Percentiles rank a stretch among this genome's conserved stretches.
Evolutionary conservation across 257 asterid species (phyloP).

Genomic region (Fraxinus anomala): DNA sequence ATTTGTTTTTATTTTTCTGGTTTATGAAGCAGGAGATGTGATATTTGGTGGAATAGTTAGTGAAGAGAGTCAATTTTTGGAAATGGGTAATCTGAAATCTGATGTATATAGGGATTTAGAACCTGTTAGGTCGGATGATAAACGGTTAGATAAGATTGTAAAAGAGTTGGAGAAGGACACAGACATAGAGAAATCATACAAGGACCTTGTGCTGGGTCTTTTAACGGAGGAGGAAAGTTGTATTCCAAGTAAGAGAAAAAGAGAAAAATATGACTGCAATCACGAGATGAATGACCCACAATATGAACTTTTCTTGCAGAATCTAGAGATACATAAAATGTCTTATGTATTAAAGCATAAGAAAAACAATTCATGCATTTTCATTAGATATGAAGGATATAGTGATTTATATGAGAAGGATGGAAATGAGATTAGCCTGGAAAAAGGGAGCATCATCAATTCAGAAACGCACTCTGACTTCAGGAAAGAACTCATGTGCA

Average conservation of each 20-base stretch:
- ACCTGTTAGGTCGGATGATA: background rate
- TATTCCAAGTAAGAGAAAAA: background rate
- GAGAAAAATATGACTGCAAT: background rate
- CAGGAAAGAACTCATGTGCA: slow-evolving; percentile 29
- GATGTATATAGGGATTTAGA: background rate
- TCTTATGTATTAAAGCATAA: slow-evolving; percentile 26
- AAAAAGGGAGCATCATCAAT: background rate
- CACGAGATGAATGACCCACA: slow-evolving; percentile 29
- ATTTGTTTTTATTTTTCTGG: background rate
- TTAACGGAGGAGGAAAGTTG: background rate
- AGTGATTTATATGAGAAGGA: slow-evolving; percentile 14
- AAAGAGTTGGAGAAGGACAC: background rate
- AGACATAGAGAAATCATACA: background rate
- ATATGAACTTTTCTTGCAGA: slow-evolving; percentile 20
- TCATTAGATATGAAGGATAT: slow-evolving; percentile 23
- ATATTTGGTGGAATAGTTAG: background rate
- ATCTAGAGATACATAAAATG: slow-evolving; percentile 5
- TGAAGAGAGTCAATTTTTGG: background rate
- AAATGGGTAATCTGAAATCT: background rate
- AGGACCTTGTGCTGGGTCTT: background rate
- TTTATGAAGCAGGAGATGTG: background rate
- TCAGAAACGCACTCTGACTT: slow-evolving; percentile 20
- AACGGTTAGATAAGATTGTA: background rate
- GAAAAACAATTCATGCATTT: slow-evolving; percentile 14
- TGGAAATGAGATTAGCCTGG: background rate